These are phyloP conservation scores for Conidiobolus incongruus DNA, from an alignment of 371 early-diverging fungal genomes.

Conservation along the genomic window DNA sequence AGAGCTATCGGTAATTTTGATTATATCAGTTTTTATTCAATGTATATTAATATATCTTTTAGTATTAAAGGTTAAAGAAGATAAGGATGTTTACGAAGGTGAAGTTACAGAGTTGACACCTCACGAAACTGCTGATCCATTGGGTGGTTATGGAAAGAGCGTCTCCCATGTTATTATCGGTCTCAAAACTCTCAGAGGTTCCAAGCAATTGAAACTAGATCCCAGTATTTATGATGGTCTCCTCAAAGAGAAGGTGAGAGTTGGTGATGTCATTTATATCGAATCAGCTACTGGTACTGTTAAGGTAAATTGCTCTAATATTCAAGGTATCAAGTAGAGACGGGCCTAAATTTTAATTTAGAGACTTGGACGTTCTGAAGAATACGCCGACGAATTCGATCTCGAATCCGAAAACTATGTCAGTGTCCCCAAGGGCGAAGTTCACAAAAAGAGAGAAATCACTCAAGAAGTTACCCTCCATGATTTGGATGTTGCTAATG, in stretches of 20 bases:
- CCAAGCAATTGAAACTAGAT: constrained; percentile 87
- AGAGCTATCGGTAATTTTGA: constrained; percentile 58
- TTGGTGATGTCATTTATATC: constrained; percentile 97
- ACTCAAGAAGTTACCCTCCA: constrained; percentile 95
- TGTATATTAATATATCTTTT: constrained; percentile 2
- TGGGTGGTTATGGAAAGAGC: constrained; percentile 82
- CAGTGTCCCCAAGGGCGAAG: constrained; percentile 96
- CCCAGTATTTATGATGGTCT: constrained; percentile 92
- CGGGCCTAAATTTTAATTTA: constrained; percentile 7
- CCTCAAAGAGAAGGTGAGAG: constrained; percentile 87
- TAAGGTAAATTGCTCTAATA: constrained; percentile 29
- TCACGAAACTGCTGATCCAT: constrained; percentile 85
- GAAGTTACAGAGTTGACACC: constrained; percentile 95
- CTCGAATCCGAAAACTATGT: constrained; percentile 93
- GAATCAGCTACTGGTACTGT: constrained; percentile 95
- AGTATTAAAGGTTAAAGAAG: constrained; percentile 91
- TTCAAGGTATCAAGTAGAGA: neutral
- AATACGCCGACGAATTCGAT: constrained; percentile 90
- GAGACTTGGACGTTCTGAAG: constrained; percentile 91
- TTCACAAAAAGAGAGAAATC: constrained; percentile 94
- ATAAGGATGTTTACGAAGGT: constrained; percentile 97
- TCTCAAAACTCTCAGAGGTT: constrained; percentile 95
- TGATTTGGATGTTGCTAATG: constrained; percentile 97
- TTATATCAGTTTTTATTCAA: neutral
- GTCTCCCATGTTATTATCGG: constrained; percentile 89